phyloP scores from a whole-genome alignment of 1,284 basidiomycete genomes.

The Trametes pubescens region DNA sequence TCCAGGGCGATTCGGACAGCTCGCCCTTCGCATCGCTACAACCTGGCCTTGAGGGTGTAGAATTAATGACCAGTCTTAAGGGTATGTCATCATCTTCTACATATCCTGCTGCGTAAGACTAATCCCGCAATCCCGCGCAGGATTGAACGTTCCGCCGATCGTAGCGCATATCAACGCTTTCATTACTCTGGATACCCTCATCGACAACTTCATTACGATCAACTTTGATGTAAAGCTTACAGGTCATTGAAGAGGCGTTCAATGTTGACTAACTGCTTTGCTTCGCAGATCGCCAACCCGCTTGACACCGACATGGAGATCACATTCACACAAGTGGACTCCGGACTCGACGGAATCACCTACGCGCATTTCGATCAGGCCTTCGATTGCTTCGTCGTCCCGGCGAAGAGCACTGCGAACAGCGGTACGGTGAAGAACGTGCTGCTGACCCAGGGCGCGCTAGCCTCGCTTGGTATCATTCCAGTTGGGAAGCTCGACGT shows the following conservation, averaged over 20 bases:
- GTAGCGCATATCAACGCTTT: constrained; percentile 55
- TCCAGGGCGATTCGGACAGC: constrained; percentile 65
- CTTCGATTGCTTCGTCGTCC: constrained; percentile 64
- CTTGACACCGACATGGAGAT: constrained; percentile 63
- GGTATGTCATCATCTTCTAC: constrained; percentile 10
- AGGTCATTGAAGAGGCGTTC: fast-evolving
- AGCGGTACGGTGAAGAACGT: constrained; percentile 64
- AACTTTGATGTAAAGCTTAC: constrained; percentile 58
- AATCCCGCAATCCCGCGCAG: constrained; percentile 39
- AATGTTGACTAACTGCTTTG: not conserved
- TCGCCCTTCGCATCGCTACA: constrained; percentile 71
- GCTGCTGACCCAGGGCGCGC: constrained; percentile 61
- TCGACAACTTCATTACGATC: constrained; percentile 59
- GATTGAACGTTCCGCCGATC: constrained; percentile 53
- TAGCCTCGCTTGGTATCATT: constrained; percentile 62
- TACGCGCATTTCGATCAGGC: constrained; percentile 65
- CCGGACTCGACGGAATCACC: constrained; percentile 56
- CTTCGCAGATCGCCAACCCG: constrained; percentile 52
- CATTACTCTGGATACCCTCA: constrained; percentile 58
- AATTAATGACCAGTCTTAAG: constrained; percentile 56
- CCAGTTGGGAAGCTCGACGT: constrained; percentile 62
- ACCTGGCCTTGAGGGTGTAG: constrained; percentile 64
- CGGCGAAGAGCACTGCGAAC: constrained; percentile 63
- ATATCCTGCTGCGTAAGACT: not conserved
- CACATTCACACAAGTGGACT: constrained; percentile 63